Evolutionary conservation across 768 basidiomycete species (phyloP).

Genomic region (Pleurotus djamor): DNA sequence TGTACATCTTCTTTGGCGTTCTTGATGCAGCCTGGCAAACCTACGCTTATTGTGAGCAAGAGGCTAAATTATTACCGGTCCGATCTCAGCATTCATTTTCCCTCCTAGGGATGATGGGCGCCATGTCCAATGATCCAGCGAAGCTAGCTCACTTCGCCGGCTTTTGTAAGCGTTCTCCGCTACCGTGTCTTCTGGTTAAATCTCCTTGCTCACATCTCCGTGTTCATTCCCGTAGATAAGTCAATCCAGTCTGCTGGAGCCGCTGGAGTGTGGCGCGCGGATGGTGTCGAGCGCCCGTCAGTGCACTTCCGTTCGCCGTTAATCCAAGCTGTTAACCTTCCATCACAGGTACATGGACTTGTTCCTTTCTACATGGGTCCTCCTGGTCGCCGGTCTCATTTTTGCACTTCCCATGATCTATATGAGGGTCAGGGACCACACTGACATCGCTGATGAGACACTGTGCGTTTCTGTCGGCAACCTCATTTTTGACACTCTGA

Average conservation of each 20-base stretch:
- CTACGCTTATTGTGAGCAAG: slow-evolving; percentile 55
- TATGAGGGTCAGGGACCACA: slow-evolving; percentile 43
- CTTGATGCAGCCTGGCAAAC: slow-evolving; percentile 89
- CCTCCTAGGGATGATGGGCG: slow-evolving; percentile 58
- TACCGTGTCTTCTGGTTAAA: not conserved
- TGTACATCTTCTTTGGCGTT: slow-evolving; percentile 74
- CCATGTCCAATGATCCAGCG: slow-evolving; percentile 79
- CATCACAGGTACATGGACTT: slow-evolving; percentile 51
- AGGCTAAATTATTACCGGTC: not conserved
- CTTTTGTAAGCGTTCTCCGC: slow-evolving; percentile 56
- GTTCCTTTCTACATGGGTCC: slow-evolving; percentile 52
- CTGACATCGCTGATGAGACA: slow-evolving; percentile 44
- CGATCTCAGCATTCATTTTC: not conserved
- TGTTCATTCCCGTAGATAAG: slow-evolving; percentile 43
- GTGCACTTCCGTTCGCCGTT: slow-evolving; percentile 19
- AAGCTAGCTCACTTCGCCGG: slow-evolving; percentile 81
- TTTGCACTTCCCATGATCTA: slow-evolving; percentile 57
- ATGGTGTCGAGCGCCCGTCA: slow-evolving; percentile 60
- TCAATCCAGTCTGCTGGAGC: slow-evolving; percentile 77
- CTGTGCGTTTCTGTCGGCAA: slow-evolving; percentile 34
- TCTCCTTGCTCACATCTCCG: not conserved
- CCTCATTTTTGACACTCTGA: not conserved
- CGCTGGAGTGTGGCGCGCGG: slow-evolving; percentile 70
- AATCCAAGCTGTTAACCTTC: not conserved
- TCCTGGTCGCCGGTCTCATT: slow-evolving; percentile 45